Evolutionary conservation across 2,329 filamentous ascomycete species (phyloP), one percentile per base, ranked within the genome.

Genomic region (Aureobasidium sp.): DNA sequence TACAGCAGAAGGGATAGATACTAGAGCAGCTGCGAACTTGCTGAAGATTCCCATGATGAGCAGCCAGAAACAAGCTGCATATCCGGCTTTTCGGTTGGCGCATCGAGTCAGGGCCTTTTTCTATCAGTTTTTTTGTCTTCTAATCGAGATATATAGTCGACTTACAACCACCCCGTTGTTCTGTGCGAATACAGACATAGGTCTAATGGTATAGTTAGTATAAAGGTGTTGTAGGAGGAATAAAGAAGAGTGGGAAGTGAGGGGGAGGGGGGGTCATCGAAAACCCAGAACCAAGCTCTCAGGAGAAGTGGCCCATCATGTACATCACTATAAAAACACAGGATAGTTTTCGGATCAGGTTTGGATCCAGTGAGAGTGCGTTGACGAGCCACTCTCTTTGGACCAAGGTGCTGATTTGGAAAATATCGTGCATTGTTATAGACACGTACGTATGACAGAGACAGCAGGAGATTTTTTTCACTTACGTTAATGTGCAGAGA

Each of bases 31-130:
- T 0, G 89, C 89, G 67, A 93, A 92, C 74, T 94, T 94, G 66
- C 88, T 84, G 67, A 93, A 91, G 64, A 94, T 77, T 16, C 90
- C 90, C 84, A 91, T 91, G 66, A 94, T 73, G 64, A 94, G 75
- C 11, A 94, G 81, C 78, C 91, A 91, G 68, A 88, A 79, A 71
- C 84, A 91, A 70, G 86, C 88, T 53, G 86, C 88, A 71, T 91
- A 91, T 5, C 90, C 90, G 5, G 89, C 90, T 50, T 85, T 88
- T 59, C 90, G 84, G 72, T 91, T 93, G 1, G 90, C 90, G 71
- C 89, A 93, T 16, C 89, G 82, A 0, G 90, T 94, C 48, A 94
- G 79, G 0, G 89, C 87, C 64, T 94, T 1, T 16, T 34, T 44
- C 27, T 27, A 30, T 57, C 41, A 57, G 21, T 21, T 21, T 21